Evolutionary conservation across 177 flowering plant species (phyloP), one percentile per base, ranked within the genome.

Genomic region (Tripterygium wilfordii): DNA sequence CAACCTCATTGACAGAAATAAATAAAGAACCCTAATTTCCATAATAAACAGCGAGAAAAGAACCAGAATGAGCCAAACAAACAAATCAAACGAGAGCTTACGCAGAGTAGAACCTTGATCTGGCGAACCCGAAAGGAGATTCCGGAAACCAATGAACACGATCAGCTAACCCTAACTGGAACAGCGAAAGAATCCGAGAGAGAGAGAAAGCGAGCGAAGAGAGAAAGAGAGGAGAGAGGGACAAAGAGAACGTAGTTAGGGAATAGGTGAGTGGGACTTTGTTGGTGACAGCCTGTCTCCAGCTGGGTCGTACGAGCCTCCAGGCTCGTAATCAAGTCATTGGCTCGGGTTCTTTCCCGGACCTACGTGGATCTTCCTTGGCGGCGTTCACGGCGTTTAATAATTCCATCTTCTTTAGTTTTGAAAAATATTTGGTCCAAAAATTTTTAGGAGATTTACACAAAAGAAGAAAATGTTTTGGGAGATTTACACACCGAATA

Each of bases 241-340:
- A 31, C 42, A 40, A 49, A 36, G 53, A 36, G 65, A 51, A 40
- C 41, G 47, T 40, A 41, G 66, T 37, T 39, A 38, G 65, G 52
- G 48, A 59, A 36, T 33, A 37, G 61, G 63, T 37, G 73, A 50
- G 71, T 60, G 74, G 68, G 66, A 57, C 69, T 71, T 67, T 72
- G 82, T 70, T 75, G 78, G 76, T 65, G 73, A 76, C 82, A 79
- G 85, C 45, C 81, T 76, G 85, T 68, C 60, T 66, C 73, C 82
- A 79, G 82, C 78, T 79, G 79, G 67, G 43, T 48, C 31, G 5
- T 41, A 65, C 71, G 64, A 62, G 40, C 42, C 74, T 56, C 0
- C 24, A 40, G 72, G 49, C 35, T 60, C 50, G 73, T 62, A 16
- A 14, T 23, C 28, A 9, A 10, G 13, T 2, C 10, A 1, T 39